Conservation (phyloP, 345 rosid species). For the Clarkia xantiana region DNA sequence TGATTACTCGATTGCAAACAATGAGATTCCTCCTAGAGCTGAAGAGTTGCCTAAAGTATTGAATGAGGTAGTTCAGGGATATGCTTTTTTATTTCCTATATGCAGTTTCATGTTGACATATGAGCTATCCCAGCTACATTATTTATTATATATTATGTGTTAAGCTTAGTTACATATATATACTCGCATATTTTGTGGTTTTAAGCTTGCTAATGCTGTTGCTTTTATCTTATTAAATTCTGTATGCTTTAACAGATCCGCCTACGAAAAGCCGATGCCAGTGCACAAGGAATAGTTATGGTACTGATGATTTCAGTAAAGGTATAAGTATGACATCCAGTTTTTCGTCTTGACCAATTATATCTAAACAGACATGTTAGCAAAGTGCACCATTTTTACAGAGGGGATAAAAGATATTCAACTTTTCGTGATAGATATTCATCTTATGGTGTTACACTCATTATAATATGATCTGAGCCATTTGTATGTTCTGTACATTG, state of each 20-base stretch:
- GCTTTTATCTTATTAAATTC: not conserved
- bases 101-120: not conserved
- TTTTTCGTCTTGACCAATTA: too few relatives aligned
- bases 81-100: constrained; percentile 1
- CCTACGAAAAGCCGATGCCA: constrained; percentile 30
- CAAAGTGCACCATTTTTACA: too few relatives aligned
- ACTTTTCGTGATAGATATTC: too few relatives aligned
- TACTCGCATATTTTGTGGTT: too few relatives aligned
- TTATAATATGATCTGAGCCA: too few relatives aligned
- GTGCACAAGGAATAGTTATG: constrained; percentile 46
- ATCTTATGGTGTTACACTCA: too few relatives aligned
- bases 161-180: too few relatives aligned
- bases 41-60: constrained; percentile 42
- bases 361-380: too few relatives aligned
- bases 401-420: too few relatives aligned
- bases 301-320: constrained; percentile 83
- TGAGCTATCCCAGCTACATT: too few relatives aligned
- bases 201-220: too few relatives aligned
- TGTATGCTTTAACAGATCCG: constrained; percentile 37
- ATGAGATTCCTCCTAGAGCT: constrained; percentile 40
- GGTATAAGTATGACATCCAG: constrained; percentile 23
- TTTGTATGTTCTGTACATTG: constrained; percentile 5
- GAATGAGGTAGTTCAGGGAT: constrained; percentile 36
- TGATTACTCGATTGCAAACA: constrained; percentile 74
- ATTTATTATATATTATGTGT: too few relatives aligned